Percentiles rank a stretch among this genome's conserved stretches.
Conservation (phyloP, 1,284 basidiomycete genomes). For the Marasmius sp. region DNA sequence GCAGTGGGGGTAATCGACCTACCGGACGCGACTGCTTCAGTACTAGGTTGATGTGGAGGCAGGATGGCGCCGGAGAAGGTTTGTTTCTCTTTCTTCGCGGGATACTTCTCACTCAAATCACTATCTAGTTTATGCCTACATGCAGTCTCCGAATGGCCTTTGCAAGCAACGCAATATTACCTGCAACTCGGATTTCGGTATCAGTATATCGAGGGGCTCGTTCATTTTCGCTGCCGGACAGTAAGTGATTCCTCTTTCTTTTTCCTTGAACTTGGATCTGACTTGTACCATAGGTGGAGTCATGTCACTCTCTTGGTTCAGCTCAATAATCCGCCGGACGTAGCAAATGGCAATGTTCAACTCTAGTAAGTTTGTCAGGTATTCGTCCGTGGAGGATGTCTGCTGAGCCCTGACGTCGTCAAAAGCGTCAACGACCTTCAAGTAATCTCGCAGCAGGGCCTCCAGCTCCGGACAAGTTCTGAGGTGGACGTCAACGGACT, state of each 20-base stretch:
- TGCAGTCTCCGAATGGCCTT: conserved; percentile 52
- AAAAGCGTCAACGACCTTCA: conserved; percentile 56
- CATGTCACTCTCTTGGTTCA: conserved; percentile 56
- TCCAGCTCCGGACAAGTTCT: conserved; percentile 50
- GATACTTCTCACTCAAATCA: background rate
- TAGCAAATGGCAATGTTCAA: conserved; percentile 57
- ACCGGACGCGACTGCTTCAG: conserved; percentile 67
- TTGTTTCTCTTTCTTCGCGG: conserved; percentile 25
- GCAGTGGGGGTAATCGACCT: conserved; percentile 63
- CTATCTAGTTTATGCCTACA: conserved; percentile 60
- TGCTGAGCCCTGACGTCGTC: background rate
- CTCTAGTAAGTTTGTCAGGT: conserved; percentile 44
- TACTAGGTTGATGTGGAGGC: conserved; percentile 72
- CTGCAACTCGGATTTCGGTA: conserved; percentile 71
- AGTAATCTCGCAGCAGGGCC: conserved; percentile 47
- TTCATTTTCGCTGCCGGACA: conserved; percentile 62
- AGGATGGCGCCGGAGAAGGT: conserved; percentile 64
- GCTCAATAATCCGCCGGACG: conserved; percentile 53
- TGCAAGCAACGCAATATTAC: conserved; percentile 56
- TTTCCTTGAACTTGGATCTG: background rate
- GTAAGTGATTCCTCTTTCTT: conserved; percentile 36
- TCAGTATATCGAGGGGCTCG: conserved; percentile 68
- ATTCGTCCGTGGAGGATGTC: background rate
- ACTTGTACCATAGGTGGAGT: conserved; percentile 49
- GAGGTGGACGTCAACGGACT: conserved; percentile 56